Conservation (phyloP, 495 filamentous ascomycete species). For the Cercophora sp. region DNA sequence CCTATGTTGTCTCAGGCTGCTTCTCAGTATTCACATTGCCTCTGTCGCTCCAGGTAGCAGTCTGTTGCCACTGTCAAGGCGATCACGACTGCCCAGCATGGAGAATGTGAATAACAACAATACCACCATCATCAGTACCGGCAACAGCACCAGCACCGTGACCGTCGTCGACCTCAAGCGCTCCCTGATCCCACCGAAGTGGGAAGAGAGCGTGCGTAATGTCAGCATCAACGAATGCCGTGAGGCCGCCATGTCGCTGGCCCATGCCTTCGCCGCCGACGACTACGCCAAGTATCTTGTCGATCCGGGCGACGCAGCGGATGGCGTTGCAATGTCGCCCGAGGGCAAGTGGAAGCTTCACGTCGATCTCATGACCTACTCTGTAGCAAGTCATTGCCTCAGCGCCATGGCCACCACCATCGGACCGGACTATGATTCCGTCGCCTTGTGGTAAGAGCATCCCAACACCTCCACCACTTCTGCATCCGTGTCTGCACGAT, state of each 20-base stretch:
- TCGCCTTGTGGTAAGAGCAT: slow-evolving; percentile 67
- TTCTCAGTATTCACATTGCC: not conserved
- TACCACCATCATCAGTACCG: slow-evolving; percentile 17
- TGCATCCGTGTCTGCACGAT: not conserved
- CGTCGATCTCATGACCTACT: slow-evolving; percentile 66
- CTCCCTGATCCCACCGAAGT: slow-evolving; percentile 44
- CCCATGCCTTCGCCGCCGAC: slow-evolving; percentile 72
- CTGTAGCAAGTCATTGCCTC: slow-evolving; percentile 66
- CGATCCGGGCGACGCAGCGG: slow-evolving; percentile 60
- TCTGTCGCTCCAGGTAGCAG: not conserved
- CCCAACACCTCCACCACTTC: not conserved
- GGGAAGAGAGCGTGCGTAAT: slow-evolving; percentile 52
- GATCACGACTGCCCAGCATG: slow-evolving; percentile 26
- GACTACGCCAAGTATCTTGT: slow-evolving; percentile 68
- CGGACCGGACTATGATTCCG: slow-evolving; percentile 68
- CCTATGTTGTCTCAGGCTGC: not conserved
- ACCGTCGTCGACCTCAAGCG: slow-evolving; percentile 41
- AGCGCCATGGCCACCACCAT: slow-evolving; percentile 67
- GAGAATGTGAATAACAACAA: slow-evolving; percentile 27
- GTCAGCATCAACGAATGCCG: slow-evolving; percentile 59
- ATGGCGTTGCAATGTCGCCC: slow-evolving; percentile 13
- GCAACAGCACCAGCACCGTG: slow-evolving; percentile 8
- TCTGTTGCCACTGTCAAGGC: not conserved
- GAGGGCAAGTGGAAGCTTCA: slow-evolving; percentile 72
- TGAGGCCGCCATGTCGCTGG: slow-evolving; percentile 62